These are phyloP conservation scores for Calendula officinalis DNA, from an alignment of 129 eudicot genomes.

Conservation along the genomic window DNA sequence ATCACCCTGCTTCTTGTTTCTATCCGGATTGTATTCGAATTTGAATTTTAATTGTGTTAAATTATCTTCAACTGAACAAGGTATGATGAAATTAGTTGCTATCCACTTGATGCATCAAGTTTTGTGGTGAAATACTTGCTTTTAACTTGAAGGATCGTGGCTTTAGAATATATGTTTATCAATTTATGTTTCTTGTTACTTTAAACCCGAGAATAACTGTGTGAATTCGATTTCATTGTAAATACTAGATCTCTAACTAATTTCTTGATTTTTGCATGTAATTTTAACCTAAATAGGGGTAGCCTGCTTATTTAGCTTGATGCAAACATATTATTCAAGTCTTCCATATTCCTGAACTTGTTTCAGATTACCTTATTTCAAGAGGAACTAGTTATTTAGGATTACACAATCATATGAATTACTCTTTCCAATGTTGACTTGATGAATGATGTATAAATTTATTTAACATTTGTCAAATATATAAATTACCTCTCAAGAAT, in stretches of 20 bases:
- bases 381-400: not conserved
- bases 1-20: not conserved
- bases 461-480: not conserved
- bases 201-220: no score
- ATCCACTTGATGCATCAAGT: no score
- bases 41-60: not conserved
- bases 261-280: not conserved
- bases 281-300: not conserved
- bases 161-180: no score
- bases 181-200: no score
- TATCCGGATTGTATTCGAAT: not conserved
- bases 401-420: not conserved
- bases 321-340: not conserved
- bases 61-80: not conserved
- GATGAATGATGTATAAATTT: not conserved
- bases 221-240: not conserved
- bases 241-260: no score
- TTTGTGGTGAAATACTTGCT: not conserved
- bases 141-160: not conserved
- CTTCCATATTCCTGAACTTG: no score
- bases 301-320: not conserved
- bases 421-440: not conserved
- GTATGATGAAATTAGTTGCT: not conserved
- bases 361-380: not conserved
- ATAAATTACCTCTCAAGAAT: not conserved